phyloP scores from a whole-genome alignment of 2,329 filamentous ascomycete genomes.

The Paecilomyces fulvus region DNA sequence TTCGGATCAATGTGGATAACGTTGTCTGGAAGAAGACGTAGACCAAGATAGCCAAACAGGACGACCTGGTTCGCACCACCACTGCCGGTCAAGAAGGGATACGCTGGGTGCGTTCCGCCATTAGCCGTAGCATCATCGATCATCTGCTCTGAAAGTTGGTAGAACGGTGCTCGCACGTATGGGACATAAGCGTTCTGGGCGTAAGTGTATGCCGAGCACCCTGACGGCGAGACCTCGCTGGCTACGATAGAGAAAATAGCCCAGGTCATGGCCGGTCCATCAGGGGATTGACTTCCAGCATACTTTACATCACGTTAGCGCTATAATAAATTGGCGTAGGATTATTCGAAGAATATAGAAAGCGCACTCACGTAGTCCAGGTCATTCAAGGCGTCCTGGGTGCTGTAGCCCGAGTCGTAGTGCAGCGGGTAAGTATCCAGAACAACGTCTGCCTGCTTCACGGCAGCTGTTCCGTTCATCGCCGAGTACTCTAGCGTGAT shows the following conservation, averaged over 20 bases:
- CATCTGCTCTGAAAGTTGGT: conserved; percentile 62
- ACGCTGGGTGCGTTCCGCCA: conserved; percentile 60
- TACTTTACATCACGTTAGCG: conserved; percentile 37
- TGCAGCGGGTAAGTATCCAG: conserved; percentile 57
- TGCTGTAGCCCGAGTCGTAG: conserved; percentile 49
- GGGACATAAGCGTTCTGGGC: conserved; percentile 55
- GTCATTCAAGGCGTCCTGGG: conserved; percentile 43
- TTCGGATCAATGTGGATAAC: conserved; percentile 56
- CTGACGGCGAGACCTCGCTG: conserved; percentile 56
- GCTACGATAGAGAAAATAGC: conserved; percentile 60
- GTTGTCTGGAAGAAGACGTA: conserved; percentile 51
- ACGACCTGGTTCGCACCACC: conserved; percentile 61
- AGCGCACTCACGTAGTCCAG: conserved; percentile 49
- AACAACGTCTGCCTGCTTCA: conserved; percentile 66
- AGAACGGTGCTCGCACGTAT: conserved; percentile 59
- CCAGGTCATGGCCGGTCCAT: conserved; percentile 67
- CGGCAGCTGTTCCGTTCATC: conserved; percentile 58
- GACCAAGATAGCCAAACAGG: conserved; percentile 59
- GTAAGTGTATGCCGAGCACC: conserved; percentile 62
- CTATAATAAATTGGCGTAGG: not conserved
- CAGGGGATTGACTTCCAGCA: conserved; percentile 57
- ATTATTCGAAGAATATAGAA: not conserved
- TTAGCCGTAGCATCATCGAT: conserved; percentile 53
- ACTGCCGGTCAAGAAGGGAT: conserved; percentile 62
- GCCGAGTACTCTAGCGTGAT: conserved; percentile 57